Evolutionary conservation across 495 filamentous ascomycete species (phyloP), one percentile per base, ranked within the genome.

Genomic region (Massariosphaeria phaeospora): DNA sequence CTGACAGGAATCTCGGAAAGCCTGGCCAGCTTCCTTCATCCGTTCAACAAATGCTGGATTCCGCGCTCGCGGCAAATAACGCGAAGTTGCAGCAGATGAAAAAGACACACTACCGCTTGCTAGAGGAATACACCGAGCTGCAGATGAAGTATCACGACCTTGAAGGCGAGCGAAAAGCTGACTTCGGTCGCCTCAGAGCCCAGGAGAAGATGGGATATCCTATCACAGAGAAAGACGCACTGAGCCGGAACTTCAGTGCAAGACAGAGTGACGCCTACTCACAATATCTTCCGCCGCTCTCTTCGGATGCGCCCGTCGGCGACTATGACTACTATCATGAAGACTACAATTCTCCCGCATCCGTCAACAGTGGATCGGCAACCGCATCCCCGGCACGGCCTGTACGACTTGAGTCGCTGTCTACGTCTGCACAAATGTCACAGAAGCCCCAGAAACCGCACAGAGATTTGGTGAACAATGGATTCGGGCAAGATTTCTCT

Each of bases 21-120:
- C 51, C 63, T 26, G 55, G 61, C 26, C 52, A 63, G 35, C 57
- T 64, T n/a, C 46, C 68, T 36, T 31, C 69, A 12, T 68, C 61
- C 18, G 65, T 72, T 9, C 74, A 77, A 45, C 62, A 63, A 21
- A 73, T 79, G 66, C 64, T 80, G 11, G 76, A 80, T 42, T 68
- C 56, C 12, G 76, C 76, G 13, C 59, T 79, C 36, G 66, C 69
- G 35, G 67, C 67, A 17, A 70, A 65, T 31, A 70, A 74, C 29
- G 59, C 66, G 13, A 73, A 75, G 26, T 61, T 79, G 35, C 56
- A 62, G 3, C 69, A 76, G 31, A 51, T 80, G 15, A 71, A 76
- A 45, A 74, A 73, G 64, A 61, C 66, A 6, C 67, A 75, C 39
- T 66, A 72, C 1, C 56, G 63, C 12, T 65, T 83, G 44, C 42